Base-by-base conservation (phyloP, 495 filamentous ascomycete genomes). In the Talaromyces ruber region DNA sequence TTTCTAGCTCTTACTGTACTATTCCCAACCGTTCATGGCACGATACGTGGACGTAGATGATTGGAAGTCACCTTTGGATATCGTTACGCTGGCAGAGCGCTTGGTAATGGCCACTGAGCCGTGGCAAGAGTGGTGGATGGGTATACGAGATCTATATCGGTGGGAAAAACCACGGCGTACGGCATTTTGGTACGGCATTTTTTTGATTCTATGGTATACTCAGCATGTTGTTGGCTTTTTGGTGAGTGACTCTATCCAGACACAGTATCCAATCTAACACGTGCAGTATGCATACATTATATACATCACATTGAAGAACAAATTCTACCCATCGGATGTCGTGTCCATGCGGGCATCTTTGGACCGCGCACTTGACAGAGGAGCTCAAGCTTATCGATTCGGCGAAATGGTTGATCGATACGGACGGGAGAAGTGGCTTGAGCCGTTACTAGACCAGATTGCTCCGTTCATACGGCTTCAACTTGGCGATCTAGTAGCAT, bases 41-140 rank as follows among this genome's bases (percentile, higher is more conserved):
- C 74, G 77, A 58, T 79, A 79, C 57, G 72, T 80, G 59, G 79
- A 79, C 52, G 75, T 75, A 43, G 74, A 71, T 54, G 69, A 69
- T 9, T 51, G 21, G 16, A 62, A 74, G 28, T 70, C 75, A 29
- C 74, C 71, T 11, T 72, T 71, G 29, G 68, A 68, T 25, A 63
- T 74, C 21, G 68, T 70, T 16, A 67, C 66, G 28, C 67, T 73
- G 24, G 55, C 79, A 47, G 76, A 81, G 61, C 71, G 79, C 39
- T 56, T 81, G 4, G 64, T 80, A 28, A 65, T 81, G 56, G 78
- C 74, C 24, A 77, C 73, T 39, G 70, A 71, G 8, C 75, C 76
- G 6, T 74, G 78, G 67, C 76, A 81, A 64, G 67, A 71, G 45
- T 73, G 72, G 63, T 52, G 71, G 22, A 72, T 79, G 63, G 63